Evolutionary conservation across 106 monocot genomes (phyloP).

Genomic region (Gastrodia elata): DNA sequence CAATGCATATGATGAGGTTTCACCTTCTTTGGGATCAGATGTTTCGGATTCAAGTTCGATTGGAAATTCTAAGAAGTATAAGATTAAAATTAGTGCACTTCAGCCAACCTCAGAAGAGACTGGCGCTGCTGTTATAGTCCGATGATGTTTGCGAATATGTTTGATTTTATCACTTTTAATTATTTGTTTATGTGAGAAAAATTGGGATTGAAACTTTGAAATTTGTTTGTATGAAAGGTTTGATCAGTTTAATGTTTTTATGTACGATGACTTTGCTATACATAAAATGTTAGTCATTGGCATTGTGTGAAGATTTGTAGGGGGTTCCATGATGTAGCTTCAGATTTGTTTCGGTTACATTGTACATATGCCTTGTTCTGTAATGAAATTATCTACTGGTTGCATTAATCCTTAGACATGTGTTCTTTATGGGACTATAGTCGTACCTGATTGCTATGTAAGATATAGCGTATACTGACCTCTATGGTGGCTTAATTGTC

Average conservation of each 20-base stretch:
- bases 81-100: constrained; percentile 37
- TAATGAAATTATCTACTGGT: background rate
- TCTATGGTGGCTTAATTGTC: background rate
- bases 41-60: constrained; percentile 22
- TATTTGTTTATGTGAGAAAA: constrained; percentile 4
- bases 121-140: constrained; percentile 12
- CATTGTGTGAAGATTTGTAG: background rate
- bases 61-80: constrained; percentile 31
- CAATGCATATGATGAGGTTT: constrained; percentile 28
- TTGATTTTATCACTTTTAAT: background rate
- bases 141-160: constrained; percentile 4
- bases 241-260: background rate
- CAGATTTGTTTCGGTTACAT: background rate
- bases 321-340: background rate
- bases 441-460: background rate
- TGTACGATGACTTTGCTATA: background rate
- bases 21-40: constrained; percentile 14
- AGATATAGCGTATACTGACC: background rate
- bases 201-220: background rate
- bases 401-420: background rate
- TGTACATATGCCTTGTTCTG: background rate
- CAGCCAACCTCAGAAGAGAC: constrained; percentile 45
- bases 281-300: background rate
- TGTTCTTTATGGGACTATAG: background rate
- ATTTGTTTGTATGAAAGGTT: background rate